Conservation (phyloP, 768 basidiomycete genomes). For the Neoboletus brunneissimus region DNA sequence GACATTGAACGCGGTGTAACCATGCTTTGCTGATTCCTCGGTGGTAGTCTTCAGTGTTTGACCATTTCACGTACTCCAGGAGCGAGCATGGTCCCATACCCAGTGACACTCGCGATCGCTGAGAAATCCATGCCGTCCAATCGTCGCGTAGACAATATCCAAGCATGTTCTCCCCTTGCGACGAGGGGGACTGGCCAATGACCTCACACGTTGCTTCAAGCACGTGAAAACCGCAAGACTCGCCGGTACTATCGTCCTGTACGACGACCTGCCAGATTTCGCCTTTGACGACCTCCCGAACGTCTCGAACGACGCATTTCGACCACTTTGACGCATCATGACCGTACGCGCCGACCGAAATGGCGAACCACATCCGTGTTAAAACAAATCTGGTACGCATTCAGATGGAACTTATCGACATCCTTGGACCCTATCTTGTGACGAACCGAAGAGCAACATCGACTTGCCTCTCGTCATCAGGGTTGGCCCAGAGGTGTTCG, state of each 20-base stretch:
- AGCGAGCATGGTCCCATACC: slow-evolving; percentile 4
- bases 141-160: slow-evolving; percentile 47
- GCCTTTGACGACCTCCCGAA: slow-evolving; percentile 47
- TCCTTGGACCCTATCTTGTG: neutral
- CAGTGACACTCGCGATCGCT: slow-evolving; percentile 7
- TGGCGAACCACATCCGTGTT: slow-evolving; percentile 59
- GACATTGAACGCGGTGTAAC: slow-evolving; percentile 44
- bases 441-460: slow-evolving; percentile 55
- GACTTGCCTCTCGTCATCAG: slow-evolving; percentile 57
- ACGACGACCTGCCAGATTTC: slow-evolving; percentile 62
- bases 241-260: slow-evolving; percentile 16
- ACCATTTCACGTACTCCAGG: slow-evolving; percentile 51
- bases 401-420: neutral
- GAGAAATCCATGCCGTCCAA: slow-evolving; percentile 60
- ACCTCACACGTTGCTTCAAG: slow-evolving; percentile 74
- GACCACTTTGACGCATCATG: slow-evolving; percentile 36
- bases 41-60: slow-evolving; percentile 68
- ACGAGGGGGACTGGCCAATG: slow-evolving; percentile 42
- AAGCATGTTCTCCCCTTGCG: neutral
- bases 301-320: slow-evolving; percentile 41
- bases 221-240: slow-evolving; percentile 45
- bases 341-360: slow-evolving; percentile 48
- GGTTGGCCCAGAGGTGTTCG: slow-evolving; percentile 53
- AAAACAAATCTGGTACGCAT: slow-evolving; percentile 52
- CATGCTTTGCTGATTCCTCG: slow-evolving; percentile 67